Conservation (phyloP, 306 rosid genomes). For the Senna siamea region DNA sequence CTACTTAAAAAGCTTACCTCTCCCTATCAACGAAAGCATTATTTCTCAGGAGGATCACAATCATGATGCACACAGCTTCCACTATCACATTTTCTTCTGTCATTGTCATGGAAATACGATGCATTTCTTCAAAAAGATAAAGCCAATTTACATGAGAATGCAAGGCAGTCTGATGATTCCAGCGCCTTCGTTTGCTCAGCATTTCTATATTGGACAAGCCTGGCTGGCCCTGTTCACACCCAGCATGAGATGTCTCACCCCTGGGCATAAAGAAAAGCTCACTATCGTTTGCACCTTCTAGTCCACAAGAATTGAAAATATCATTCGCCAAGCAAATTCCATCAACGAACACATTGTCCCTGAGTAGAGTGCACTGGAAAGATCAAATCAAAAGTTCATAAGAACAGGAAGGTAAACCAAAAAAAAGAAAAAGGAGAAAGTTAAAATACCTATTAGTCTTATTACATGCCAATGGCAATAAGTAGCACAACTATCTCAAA, state of each 20-base stretch:
- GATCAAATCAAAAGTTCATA: constrained; percentile 97
- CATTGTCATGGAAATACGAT: constrained; percentile 60
- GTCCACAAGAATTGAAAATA: constrained; percentile 45
- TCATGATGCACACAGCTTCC: constrained; percentile 70
- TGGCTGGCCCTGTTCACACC: constrained; percentile 23
- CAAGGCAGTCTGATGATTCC: constrained; percentile 49
- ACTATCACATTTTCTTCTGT: constrained; percentile 65
- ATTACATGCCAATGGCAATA: neutral
- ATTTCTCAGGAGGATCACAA: constrained; percentile 62
- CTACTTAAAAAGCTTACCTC: constrained; percentile 54
- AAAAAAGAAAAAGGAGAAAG: neutral
- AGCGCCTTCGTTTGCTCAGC: constrained; percentile 44
- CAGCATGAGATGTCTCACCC: constrained; percentile 33
- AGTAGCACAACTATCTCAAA: neutral
- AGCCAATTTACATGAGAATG: constrained; percentile 68
- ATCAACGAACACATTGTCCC: constrained; percentile 76
- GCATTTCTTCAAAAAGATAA: constrained; percentile 60
- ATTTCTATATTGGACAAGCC: constrained; percentile 41
- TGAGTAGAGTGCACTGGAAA: constrained; percentile 99
- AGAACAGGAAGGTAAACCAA: constrained; percentile 51
- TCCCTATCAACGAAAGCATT: constrained; percentile 70
- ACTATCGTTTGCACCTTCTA: constrained; percentile 46
- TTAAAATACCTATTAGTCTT: neutral
- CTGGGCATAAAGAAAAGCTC: constrained; percentile 30
- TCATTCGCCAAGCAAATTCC: constrained; percentile 52